A percentile compares a stretch with the other conserved stretches of the same genome.
Evolutionary conservation across 2,329 filamentous ascomycete species (phyloP).

Genomic region (Paramyrothecium roridum): DNA sequence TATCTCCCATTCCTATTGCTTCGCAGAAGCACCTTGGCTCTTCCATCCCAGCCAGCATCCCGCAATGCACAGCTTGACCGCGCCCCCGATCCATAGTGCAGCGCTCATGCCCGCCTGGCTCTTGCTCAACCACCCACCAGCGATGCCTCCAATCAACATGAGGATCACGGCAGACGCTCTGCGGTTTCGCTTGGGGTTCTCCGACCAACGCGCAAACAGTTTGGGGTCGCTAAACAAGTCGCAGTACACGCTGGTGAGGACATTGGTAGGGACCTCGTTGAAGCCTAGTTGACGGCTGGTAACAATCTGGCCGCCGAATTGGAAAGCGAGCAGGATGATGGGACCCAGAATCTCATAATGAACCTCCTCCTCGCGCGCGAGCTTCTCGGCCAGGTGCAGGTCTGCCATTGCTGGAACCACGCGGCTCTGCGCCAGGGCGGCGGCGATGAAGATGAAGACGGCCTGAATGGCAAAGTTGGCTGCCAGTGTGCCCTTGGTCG

Average conservation of each 20-base stretch:
- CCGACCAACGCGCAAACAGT: conserved; percentile 32
- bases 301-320: conserved; percentile 52
- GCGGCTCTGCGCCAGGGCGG: conserved; percentile 44
- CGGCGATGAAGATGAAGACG: conserved; percentile 47
- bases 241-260: conserved; percentile 52
- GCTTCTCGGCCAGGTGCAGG: not conserved
- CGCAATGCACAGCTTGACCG: conserved; percentile 34
- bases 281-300: conserved; percentile 45
- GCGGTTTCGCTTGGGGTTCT: conserved; percentile 49
- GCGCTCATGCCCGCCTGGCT: conserved; percentile 33
- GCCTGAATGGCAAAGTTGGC: conserved; percentile 51
- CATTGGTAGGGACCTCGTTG: conserved; percentile 52
- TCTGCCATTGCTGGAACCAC: conserved; percentile 16
- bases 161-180: conserved; percentile 40
- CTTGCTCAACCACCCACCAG: conserved; percentile 48
- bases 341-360: conserved; percentile 33
- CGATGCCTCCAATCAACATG: conserved; percentile 43
- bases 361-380: conserved; percentile 1
- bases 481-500: conserved; percentile 32
- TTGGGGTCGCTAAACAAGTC: conserved; percentile 49
- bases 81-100: conserved; percentile 1
- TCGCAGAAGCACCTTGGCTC: not conserved
- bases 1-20: not conserved
- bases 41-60: conserved; percentile 31
- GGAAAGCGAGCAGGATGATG: conserved; percentile 48